Base-by-base conservation (phyloP, 257 asterid genomes). In the Perilla frutescens region DNA sequence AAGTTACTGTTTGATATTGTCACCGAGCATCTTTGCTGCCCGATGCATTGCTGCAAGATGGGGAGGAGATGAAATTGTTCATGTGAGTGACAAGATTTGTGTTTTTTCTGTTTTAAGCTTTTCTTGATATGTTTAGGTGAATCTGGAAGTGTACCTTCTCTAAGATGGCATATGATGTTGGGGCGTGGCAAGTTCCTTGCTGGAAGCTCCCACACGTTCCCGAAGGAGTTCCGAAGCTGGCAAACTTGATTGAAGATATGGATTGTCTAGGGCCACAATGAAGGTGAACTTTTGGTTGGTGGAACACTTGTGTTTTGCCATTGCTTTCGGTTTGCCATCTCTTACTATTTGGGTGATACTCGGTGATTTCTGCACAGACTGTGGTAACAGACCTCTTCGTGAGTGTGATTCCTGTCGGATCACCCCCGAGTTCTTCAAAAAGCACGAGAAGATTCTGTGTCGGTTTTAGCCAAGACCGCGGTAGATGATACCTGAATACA, bases 401-500 rank as follows among this genome's bases (percentile, higher is more conserved):
- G 0, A 91, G 85, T 65, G 82, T 75, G 75, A 94, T 87, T 76
- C 81, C 78, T 29, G 90, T 84, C 45, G 99, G 96, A 77, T 91
- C 97, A n/a, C 99, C 99, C 11, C 97, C 97, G 1, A 91, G 89
- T 76, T 94, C 99, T 84, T 94, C 99, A 26, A 94, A 90, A 11
- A 94, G 82, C 44, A 94, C 96, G 87, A 94, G 53, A 5, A 90
- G 84, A 79, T 94, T 94, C 76, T 82, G 84, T 31, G 85, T 82
- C 6, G 97, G 90, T 76, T 90, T 90, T 68, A 94, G 72, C 98
- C 98, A 94, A 67, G 99, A 85, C 68, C 94, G 85, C 0, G 99
- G 99, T 62, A 91, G 85, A 81, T 94, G 99, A 70, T 94, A 94
- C 97, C 98, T 94, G 87, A 71, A 61, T 51, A 39, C 48, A 59